Conservation (phyloP, 2,329 filamentous ascomycete genomes). For the Penicillium fuscoglaucum region DNA sequence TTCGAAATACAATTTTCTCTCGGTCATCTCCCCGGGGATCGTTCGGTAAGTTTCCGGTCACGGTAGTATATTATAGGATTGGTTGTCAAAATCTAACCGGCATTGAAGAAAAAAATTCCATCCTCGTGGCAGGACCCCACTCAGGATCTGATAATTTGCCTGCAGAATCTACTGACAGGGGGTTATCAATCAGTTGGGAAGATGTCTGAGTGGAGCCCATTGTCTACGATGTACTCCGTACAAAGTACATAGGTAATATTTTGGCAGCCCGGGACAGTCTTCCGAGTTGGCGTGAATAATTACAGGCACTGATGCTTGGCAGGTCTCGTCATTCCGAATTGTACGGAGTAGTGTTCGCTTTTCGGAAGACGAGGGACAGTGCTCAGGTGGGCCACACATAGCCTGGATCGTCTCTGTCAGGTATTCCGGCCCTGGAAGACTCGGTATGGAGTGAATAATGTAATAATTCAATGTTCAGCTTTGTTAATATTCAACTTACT, state of each 20-base stretch:
- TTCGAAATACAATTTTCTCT: not conserved
- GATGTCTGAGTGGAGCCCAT: not conserved
- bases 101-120: not conserved
- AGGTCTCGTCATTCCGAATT: not conserved
- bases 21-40: not conserved
- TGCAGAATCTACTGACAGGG: not conserved
- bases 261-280: not conserved
- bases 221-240: not conserved
- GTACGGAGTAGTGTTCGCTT: not conserved
- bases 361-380: not conserved
- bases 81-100: not conserved
- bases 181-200: slow-evolving; percentile 6
- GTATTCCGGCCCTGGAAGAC: not conserved
- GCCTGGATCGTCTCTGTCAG: not conserved
- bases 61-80: not conserved
- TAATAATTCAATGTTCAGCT: not conserved
- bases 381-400: not conserved
- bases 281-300: not conserved
- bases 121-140: slow-evolving; percentile 7
- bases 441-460: not conserved
- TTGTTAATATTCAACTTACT: no score
- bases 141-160: slow-evolving; percentile 10
- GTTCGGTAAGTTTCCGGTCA: not conserved
- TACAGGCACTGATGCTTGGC: not conserved
- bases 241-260: not conserved